Percentiles rank a stretch among this genome's conserved stretches.
phyloP scores from a whole-genome alignment of 306 rosid genomes.

The Hippophae gyantsensis region DNA sequence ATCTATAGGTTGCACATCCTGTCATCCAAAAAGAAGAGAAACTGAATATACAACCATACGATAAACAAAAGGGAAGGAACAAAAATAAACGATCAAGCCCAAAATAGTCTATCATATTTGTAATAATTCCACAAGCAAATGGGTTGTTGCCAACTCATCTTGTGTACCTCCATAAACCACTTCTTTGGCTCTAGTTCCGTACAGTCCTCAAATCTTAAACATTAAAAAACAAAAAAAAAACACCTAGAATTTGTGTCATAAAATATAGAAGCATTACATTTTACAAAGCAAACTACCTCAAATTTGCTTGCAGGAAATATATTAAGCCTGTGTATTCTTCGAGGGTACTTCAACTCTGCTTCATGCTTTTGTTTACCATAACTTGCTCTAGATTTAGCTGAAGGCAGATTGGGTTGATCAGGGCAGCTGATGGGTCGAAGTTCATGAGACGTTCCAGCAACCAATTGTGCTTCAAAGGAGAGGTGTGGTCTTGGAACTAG shows the following conservation, averaged over 20 bases:
- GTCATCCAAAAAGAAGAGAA: constrained; percentile 30
- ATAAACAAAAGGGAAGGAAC: no score
- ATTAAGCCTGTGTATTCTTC: constrained; percentile 76
- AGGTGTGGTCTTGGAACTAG: constrained; percentile 94
- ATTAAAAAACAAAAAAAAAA: constrained; percentile 4
- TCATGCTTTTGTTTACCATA: constrained; percentile 84
- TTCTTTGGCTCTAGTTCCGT: no score
- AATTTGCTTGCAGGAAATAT: constrained; percentile 71
- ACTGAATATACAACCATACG: constrained; percentile 3
- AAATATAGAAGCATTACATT: background rate
- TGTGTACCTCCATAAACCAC: no score
- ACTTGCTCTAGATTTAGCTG: constrained; percentile 38
- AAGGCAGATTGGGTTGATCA: constrained; percentile 48
- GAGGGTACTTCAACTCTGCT: constrained; percentile 81
- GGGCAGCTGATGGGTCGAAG: constrained; percentile 75
- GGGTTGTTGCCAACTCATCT: no score
- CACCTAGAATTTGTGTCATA: background rate
- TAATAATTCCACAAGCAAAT: no score
- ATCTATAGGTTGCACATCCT: constrained; percentile 91
- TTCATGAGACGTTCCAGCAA: constrained; percentile 81
- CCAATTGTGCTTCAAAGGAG: constrained; percentile 93
- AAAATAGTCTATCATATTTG: no score
- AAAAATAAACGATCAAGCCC: no score
- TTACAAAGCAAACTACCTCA: constrained; percentile 48
- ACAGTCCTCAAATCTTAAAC: background rate